phyloP scores from a whole-genome alignment of 1,139 yeast species.

The Kluyveromyces marxianus region DNA sequence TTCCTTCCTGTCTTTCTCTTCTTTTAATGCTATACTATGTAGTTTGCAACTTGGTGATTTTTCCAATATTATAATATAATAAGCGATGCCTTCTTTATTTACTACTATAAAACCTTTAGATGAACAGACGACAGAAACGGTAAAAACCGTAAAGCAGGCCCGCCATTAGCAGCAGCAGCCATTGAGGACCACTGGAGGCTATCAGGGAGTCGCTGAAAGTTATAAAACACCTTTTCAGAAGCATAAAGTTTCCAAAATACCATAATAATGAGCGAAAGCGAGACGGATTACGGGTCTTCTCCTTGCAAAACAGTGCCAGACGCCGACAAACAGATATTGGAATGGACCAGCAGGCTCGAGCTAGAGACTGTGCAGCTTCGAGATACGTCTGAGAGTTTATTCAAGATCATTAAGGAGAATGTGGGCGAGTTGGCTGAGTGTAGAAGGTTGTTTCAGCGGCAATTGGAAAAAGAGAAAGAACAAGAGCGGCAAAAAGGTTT shows the following conservation, averaged over 20 bases:
- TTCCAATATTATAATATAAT: neutral
- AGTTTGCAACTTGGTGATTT: neutral
- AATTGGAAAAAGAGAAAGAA: neutral
- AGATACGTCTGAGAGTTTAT: constrained; percentile 28
- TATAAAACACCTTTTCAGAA: no score
- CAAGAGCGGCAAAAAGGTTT: neutral
- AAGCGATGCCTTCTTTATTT: neutral
- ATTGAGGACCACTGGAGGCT: no score
- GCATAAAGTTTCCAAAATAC: neutral
- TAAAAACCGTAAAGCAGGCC: neutral
- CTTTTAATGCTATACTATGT: neutral
- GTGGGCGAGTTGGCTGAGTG: constrained; percentile 12
- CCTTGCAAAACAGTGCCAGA: constrained; percentile 13
- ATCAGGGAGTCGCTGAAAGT: no score
- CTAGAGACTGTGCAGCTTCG: constrained; percentile 38
- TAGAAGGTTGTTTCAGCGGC: constrained; percentile 2
- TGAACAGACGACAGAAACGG: neutral
- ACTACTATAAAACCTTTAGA: neutral
- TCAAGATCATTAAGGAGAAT: constrained; percentile 19
- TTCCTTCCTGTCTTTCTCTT: neutral
- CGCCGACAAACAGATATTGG: constrained; percentile 32
- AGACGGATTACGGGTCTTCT: constrained; percentile 7
- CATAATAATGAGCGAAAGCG: neutral
- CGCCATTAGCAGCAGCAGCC: no score
- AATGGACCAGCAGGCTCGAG: constrained; percentile 42